Evolutionary conservation across 169 alveolate genomes (phyloP), one percentile per base, ranked within the genome.

Genomic region (Cyclospora cayetanensis): DNA sequence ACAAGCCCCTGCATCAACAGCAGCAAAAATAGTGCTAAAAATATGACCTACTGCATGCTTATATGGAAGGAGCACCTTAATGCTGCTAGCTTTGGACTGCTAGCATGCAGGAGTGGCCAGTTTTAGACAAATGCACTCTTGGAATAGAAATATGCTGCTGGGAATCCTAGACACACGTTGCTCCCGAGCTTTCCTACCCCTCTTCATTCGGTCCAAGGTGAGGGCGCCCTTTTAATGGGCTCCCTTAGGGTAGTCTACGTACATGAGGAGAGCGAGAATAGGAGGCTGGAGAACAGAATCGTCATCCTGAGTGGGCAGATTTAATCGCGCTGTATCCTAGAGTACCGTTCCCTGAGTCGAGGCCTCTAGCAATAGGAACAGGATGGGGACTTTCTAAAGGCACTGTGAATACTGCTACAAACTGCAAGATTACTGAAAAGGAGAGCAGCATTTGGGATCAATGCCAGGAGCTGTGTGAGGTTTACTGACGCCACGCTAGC

Each of bases 1-100:
- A 3, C 46, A 25, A 3, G 85, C 85, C 63, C 85, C 85, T 74
- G 85, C 85, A 74, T 35, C 65, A 74, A 27, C 63, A 74, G 65
- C 85, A 74, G 39, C 85, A 74, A 41, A n/a, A n/a, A n/a, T n/a
- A n/a, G n/a, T n/a, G n/a, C n/a, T n/a, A n/a, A n/a, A n/a, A n/a
- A n/a, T n/a, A n/a, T n/a, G n/a, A n/a, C n/a, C n/a, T n/a, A n/a
- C n/a, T n/a, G n/a, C n/a, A n/a, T n/a, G n/a, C n/a, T n/a, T n/a
- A n/a, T n/a, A n/a, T n/a, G n/a, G n/a, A n/a, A n/a, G n/a, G n/a
- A n/a, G n/a, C n/a, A n/a, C n/a, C n/a, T n/a, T n/a, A n/a, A n/a
- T n/a, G n/a, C n/a, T n/a, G n/a, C n/a, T n/a, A n/a, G n/a, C n/a
- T n/a, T n/a, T n/a, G n/a, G n/a, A n/a, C n/a, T n/a, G n/a, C n/a